phyloP scores from a whole-genome alignment of 2,329 filamentous ascomycete genomes.

The Neopestalotiopsis sp. region DNA sequence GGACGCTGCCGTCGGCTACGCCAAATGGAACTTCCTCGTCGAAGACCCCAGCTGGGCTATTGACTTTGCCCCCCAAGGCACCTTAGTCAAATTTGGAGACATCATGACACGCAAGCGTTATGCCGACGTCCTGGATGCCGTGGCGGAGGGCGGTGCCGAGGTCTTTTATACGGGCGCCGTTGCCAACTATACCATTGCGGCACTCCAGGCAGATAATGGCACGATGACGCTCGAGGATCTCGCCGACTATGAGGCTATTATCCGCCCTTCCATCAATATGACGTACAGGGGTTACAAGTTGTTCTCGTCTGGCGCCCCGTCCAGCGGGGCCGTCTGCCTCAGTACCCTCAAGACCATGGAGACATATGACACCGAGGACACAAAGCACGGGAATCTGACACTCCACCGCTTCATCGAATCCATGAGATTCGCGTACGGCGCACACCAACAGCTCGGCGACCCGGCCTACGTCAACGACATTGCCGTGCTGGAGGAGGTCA shows the following conservation, averaged over 20 bases:
- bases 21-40: conserved; percentile 66
- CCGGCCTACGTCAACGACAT: conserved; percentile 72
- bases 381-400: conserved; percentile 64
- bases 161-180: conserved; percentile 77
- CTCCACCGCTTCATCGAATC: conserved; percentile 87
- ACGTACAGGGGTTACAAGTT: conserved; percentile 75
- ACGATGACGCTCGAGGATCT: conserved; percentile 62
- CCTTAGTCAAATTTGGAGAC: conserved; percentile 72
- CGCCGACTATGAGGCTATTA: conserved; percentile 68
- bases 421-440: conserved; percentile 86
- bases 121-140: conserved; percentile 74
- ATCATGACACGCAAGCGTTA: conserved; percentile 82
- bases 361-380: conserved; percentile 67
- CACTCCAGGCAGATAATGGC: conserved; percentile 73
- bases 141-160: conserved; percentile 74
- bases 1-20: conserved; percentile 46
- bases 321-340: conserved; percentile 77
- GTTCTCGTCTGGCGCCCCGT: conserved; percentile 73
- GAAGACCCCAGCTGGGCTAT: conserved; percentile 80
- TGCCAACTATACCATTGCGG: conserved; percentile 74
- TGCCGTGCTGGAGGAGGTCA: conserved; percentile 64
- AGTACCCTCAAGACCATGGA: conserved; percentile 83
- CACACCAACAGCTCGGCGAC: conserved; percentile 81
- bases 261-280: conserved; percentile 66
- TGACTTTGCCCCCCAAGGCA: conserved; percentile 88